Evolutionary conservation across 306 rosid species (phyloP).

Genomic region (Pyrus betulifolia): DNA sequence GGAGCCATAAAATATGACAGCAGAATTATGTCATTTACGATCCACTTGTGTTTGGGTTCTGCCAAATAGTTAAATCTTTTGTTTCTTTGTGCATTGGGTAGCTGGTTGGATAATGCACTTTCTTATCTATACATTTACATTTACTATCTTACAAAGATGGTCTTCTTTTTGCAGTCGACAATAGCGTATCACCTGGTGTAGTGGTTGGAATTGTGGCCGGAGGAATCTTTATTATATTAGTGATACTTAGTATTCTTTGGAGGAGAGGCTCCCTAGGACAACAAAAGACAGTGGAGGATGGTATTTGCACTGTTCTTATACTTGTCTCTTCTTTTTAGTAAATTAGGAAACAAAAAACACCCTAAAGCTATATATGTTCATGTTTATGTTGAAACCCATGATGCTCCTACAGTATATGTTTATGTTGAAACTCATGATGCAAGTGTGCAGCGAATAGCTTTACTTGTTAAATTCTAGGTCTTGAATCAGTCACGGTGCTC

Average conservation of each 20-base stretch:
- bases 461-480: background rate
- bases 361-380: too few species aligned
- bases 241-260: slow-evolving; percentile 26
- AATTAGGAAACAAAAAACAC: too few species aligned
- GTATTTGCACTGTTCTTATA: background rate
- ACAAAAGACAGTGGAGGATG: slow-evolving; percentile 17
- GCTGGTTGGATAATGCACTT: background rate
- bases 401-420: background rate
- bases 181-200: background rate
- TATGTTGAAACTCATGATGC: background rate
- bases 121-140: background rate
- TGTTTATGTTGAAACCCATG: background rate
- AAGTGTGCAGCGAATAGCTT: background rate
- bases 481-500: too few species aligned
- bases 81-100: background rate
- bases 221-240: slow-evolving; percentile 17
- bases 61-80: too few species aligned
- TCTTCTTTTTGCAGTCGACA: slow-evolving; percentile 15
- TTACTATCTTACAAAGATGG: background rate
- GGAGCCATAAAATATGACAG: background rate
- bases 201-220: slow-evolving; percentile 37
- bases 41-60: too few species aligned
- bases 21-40: too few species aligned
- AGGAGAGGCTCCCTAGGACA: slow-evolving; percentile 23
- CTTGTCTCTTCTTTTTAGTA: too few species aligned